Conservation (phyloP, 2,329 filamentous ascomycete genomes). For the Dendryphion nanum region DNA sequence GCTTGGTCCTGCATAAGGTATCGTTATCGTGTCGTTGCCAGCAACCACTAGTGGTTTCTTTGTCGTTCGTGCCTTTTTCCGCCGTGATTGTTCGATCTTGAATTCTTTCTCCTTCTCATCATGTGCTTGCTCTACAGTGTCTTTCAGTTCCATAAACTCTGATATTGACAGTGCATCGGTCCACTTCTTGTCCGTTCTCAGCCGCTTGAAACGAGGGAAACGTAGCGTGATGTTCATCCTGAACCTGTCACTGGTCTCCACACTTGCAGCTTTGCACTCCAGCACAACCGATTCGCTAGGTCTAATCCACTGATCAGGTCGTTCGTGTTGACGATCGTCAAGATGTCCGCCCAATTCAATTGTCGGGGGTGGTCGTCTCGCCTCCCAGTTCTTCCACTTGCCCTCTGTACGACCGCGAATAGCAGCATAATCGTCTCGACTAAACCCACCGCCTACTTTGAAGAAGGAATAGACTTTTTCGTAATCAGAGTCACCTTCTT, state of each 20-base stretch:
- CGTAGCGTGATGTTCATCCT: conserved; percentile 74
- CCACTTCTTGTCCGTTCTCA: conserved; percentile 85
- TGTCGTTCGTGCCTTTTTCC: conserved; percentile 59
- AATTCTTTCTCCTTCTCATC: conserved; percentile 68
- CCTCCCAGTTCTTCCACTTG: conserved; percentile 88
- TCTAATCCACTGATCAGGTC: conserved; percentile 89
- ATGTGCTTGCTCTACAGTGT: conserved; percentile 66
- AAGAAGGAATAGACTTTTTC: conserved; percentile 92
- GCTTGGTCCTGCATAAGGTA: conserved; percentile 56
- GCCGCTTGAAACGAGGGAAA: conserved; percentile 82
- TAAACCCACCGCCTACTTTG: conserved; percentile 95
- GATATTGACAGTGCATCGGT: conserved; percentile 72
- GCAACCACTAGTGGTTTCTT: conserved; percentile 73
- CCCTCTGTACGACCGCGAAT: conserved; percentile 82
- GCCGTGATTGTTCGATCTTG: conserved; percentile 66
- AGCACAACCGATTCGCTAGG: conserved; percentile 85
- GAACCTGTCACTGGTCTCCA: conserved; percentile 74
- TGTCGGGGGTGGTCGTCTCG: conserved; percentile 71
- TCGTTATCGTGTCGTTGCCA: conserved; percentile 56
- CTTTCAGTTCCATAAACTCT: conserved; percentile 72
- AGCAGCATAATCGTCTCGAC: conserved; percentile 77
- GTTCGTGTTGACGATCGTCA: conserved; percentile 70
- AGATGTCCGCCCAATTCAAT: conserved; percentile 72
- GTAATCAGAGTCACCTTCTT: conserved; percentile 54
- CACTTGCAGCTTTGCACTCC: conserved; percentile 82